These are phyloP conservation scores for Trichomonas tenax DNA, from an alignment of 208 protist genomes.

Conservation along the genomic window DNA sequence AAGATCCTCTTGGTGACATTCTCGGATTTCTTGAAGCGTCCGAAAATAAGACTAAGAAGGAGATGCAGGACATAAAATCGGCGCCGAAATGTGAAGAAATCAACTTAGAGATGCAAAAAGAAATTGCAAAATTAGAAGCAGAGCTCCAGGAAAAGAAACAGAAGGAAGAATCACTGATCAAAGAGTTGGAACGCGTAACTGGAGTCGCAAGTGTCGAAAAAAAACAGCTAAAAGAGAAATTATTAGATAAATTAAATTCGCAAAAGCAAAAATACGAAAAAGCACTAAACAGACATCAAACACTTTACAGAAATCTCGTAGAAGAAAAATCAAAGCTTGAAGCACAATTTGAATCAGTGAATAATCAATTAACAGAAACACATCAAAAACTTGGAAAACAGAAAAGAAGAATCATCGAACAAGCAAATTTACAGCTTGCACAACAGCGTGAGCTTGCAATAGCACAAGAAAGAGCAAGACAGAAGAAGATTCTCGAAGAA, in stretches of 20 bases:
- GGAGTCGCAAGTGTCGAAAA: neutral
- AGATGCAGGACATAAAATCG: neutral
- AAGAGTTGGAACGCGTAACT: neutral
- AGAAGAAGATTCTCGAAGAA: neutral
- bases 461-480: neutral
- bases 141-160: neutral
- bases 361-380: neutral
- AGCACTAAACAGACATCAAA: neutral
- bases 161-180: neutral
- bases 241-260: neutral
- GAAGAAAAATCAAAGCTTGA: neutral
- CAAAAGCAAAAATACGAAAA: neutral
- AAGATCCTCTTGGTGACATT: neutral
- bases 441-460: slow-evolving; percentile 1
- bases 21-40: neutral
- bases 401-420: neutral
- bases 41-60: neutral
- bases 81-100: neutral
- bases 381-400: neutral
- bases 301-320: neutral
- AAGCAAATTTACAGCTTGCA: neutral
- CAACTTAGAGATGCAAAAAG: neutral
- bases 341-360: neutral
- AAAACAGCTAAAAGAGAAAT: neutral
- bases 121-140: neutral